phyloP scores from a whole-genome alignment of 331 rosid species.

The Telfairia occidentalis region DNA sequence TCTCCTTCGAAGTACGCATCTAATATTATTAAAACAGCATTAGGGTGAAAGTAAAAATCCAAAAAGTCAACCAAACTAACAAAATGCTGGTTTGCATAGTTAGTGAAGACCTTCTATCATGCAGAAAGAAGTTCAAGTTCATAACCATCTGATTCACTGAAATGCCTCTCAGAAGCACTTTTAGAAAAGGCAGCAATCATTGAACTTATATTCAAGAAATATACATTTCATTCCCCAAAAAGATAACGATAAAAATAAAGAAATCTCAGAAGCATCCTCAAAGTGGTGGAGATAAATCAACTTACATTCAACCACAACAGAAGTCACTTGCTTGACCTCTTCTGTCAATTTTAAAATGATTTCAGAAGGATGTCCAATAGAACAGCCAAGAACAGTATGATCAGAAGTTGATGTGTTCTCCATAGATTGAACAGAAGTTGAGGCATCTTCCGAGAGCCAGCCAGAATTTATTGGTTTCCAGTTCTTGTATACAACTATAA shows the following conservation, averaged over 20 bases:
- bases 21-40: neutral
- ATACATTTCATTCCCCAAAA: neutral
- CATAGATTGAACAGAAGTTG: slow-evolving; percentile 21
- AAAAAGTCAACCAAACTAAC: neutral
- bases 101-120: neutral
- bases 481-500: slow-evolving; percentile 57
- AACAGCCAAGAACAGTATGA: slow-evolving; percentile 69
- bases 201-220: neutral
- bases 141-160: neutral
- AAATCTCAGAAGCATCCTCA: neutral
- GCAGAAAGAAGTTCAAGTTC: neutral
- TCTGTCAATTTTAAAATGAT: slow-evolving; percentile 57
- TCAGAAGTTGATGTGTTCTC: slow-evolving; percentile 38
- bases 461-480: slow-evolving; percentile 77
- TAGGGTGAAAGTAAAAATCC: neutral
- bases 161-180: neutral
- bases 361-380: slow-evolving; percentile 88
- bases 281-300: slow-evolving; percentile 5
- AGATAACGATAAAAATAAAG: neutral
- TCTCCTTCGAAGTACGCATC: neutral
- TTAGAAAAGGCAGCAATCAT: neutral
- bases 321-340: slow-evolving; percentile 58
- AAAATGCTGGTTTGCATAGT: neutral
- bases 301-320: slow-evolving; percentile 75
- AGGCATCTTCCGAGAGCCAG: slow-evolving; percentile 42